Evolutionary conservation across 805 yeast species (phyloP), one percentile per base, ranked within the genome.

Genomic region (Tetrapisispora nanseiensis): DNA sequence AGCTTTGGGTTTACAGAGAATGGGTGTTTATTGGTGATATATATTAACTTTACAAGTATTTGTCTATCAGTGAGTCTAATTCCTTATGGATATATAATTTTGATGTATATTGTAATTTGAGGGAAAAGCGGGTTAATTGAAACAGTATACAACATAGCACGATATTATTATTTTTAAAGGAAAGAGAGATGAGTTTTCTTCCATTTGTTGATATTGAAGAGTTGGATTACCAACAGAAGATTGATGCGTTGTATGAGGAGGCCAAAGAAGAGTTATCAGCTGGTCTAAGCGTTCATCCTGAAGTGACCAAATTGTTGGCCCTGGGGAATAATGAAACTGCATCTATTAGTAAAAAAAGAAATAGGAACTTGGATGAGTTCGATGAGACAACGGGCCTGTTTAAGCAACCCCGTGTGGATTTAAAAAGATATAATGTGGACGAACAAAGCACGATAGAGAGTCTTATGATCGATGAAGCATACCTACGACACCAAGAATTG

Each of bases 401-500:
- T 29, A 37, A 37, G 18, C 33, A 23, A n/a, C 35, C 15, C 2
- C 21, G 34, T 26, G 30, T 37, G 4, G 21, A 23, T 37, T 29
- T 37, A 16, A 4, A 23, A 13, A 29, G 34, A 19, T 37, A 37
- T 23, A 16, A 31, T 13, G n/a, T 21, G 9, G 28, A 39, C 20
- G 37, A 30, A 18, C 16, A 26, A 15, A 37, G 28, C n/a, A 47
- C 45, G 22, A 33, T 43, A 8, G 62, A 58, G 3, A 39, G 42
- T 5, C 44, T 62, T 5, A 56, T 54, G 12, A 51, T 48, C 8
- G 44, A 56, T 3, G 48, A 55, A 19, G 42, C 61, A 1, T 65
- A 59, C 45, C 45, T 65, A 32, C 52, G 56, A 30, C 61, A 65
- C 35, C 58, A 62, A 37, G 43, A 52, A 10, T 35, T 75, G 16